phyloP scores from a whole-genome alignment of 176 grass and related monocot genomes.

The Miscanthus lutarioriparius region DNA sequence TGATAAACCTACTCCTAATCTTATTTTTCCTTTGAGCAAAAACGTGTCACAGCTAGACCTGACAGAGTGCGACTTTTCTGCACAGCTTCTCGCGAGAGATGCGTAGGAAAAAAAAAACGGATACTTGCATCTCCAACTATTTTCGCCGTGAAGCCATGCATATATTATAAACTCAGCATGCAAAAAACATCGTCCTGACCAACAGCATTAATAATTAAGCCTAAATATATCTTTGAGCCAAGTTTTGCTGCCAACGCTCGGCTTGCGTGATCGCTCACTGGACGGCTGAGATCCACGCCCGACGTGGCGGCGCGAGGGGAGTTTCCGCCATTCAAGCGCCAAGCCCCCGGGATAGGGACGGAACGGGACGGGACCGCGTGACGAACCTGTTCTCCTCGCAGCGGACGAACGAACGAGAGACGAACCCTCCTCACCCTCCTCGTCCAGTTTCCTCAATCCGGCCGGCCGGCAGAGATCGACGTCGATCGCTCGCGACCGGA shows the following conservation, averaged over 20 bases:
- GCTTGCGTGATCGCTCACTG: background rate
- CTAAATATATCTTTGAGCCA: background rate
- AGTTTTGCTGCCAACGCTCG: background rate
- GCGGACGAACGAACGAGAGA: background rate
- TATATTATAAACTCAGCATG: too few species aligned
- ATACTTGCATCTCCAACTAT: too few species aligned
- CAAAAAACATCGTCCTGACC: too few species aligned
- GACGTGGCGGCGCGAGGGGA: background rate
- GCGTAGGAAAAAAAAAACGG: too few species aligned
- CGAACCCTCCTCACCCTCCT: background rate
- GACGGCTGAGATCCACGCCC: background rate
- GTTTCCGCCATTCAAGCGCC: constrained; percentile 27
- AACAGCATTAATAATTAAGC: background rate
- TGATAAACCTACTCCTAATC: too few species aligned
- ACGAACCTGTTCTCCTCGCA: background rate
- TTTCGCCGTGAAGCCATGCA: too few species aligned
- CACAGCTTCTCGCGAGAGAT: too few species aligned
- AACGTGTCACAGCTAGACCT: too few species aligned
- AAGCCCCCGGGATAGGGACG: background rate
- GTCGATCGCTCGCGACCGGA: background rate
- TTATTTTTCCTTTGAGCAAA: too few species aligned
- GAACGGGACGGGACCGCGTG: background rate
- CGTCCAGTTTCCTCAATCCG: background rate
- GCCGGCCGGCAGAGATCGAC: background rate
- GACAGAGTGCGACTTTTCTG: too few species aligned